These are phyloP conservation scores for Cordyceps pruinosa DNA, from an alignment of 2,329 filamentous ascomycete genomes.

Conservation along the genomic window DNA sequence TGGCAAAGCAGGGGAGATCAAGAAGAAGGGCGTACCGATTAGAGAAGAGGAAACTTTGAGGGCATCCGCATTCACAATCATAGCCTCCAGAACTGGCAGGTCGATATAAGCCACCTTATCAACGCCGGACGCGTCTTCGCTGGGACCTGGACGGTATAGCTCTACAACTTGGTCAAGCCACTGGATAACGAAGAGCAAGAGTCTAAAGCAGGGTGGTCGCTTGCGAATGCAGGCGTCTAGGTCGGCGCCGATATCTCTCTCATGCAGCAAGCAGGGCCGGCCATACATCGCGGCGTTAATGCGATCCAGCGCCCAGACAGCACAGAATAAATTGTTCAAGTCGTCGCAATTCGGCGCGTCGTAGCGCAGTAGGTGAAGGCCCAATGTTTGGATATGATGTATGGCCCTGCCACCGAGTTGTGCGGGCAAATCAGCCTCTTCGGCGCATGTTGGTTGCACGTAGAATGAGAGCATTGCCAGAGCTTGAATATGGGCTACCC, in stretches of 20 bases:
- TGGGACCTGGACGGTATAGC: constrained; percentile 50
- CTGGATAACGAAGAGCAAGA: constrained; percentile 47
- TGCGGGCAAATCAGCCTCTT: constrained; percentile 48
- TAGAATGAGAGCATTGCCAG: constrained; percentile 51
- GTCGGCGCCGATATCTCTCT: constrained; percentile 50
- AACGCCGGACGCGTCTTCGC: constrained; percentile 31
- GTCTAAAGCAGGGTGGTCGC: constrained; percentile 48
- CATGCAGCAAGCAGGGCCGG: constrained; percentile 52
- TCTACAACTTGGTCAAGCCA: constrained; percentile 54
- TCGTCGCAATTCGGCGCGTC: constrained; percentile 34
- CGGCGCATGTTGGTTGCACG: constrained; percentile 46
- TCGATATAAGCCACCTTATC: constrained; percentile 43
- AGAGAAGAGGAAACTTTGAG: constrained; percentile 41
- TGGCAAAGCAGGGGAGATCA: accelerated
- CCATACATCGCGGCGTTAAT: constrained; percentile 55
- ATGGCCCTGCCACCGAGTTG: constrained; percentile 47
- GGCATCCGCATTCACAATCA: constrained; percentile 49
- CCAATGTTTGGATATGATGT: constrained; percentile 50
- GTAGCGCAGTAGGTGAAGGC: constrained; percentile 44
- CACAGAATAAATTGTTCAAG: constrained; percentile 47
- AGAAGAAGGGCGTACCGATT: constrained; percentile 34
- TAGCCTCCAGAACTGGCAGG: constrained; percentile 49
- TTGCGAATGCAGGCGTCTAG: constrained; percentile 43
- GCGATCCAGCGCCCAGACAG: constrained; percentile 54
- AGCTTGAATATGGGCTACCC: constrained; percentile 48